A percentile compares a stretch with the other conserved stretches of the same genome.
Evolutionary conservation across 2,329 filamentous ascomycete species (phyloP).

Genomic region (Claviceps humidiphila): DNA sequence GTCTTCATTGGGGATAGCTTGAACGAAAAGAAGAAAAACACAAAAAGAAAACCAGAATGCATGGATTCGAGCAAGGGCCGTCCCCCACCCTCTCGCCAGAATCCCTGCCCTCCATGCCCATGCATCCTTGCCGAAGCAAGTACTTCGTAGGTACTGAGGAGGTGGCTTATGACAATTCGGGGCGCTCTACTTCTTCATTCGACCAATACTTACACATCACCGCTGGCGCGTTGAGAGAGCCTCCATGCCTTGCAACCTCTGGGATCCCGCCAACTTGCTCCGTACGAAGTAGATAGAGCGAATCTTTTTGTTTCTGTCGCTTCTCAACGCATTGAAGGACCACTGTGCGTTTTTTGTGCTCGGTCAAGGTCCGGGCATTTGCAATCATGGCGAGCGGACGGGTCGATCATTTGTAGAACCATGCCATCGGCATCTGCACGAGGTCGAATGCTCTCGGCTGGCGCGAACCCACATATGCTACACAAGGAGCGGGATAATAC

Average conservation of each 20-base stretch:
- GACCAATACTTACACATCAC: background rate
- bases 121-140: conserved; percentile 6
- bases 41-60: background rate
- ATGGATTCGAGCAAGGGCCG: background rate
- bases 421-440: conserved; percentile 2
- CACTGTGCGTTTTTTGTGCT: conserved; percentile 3
- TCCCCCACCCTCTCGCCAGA: background rate
- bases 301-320: background rate
- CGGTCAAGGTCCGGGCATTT: conserved; percentile 4
- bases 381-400: background rate
- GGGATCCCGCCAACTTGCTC: no score
- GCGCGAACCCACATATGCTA: conserved; percentile 1
- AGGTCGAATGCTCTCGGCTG: conserved; percentile 4
- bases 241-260: no score
- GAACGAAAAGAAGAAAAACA: background rate
- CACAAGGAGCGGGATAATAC: background rate
- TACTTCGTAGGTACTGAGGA: background rate
- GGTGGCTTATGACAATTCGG: conserved; percentile 7
- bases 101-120: background rate
- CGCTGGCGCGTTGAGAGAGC: background rate
- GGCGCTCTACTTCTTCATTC: conserved; percentile 5
- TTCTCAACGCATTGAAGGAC: conserved; percentile 1
- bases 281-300: background rate
- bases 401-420: conserved; percentile 1
- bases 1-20: background rate